Base-by-base conservation (phyloP, 495 filamentous ascomycete genomes). In the Echria macrotheca region DNA sequence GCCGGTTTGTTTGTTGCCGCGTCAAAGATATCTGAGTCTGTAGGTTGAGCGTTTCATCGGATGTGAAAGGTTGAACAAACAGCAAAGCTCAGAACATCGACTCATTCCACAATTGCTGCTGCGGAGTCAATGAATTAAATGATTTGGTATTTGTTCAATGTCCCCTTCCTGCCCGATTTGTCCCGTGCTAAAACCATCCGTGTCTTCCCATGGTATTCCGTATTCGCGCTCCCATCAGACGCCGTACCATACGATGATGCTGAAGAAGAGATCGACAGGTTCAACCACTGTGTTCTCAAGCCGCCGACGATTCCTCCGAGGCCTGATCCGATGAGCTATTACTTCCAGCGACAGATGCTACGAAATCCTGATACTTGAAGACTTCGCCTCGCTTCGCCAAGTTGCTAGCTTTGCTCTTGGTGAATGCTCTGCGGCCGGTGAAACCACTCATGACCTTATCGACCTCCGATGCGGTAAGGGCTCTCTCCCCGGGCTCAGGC, bases 401-500 rank as follows among this genome's bases (percentile, higher is more conserved):
- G n/a, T 67, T 70, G n/a, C 56, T 61, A 32, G 54, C 69, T 69
- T 64, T 71, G 50, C 54, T 68, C 53, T 78, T 80, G 38, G 73
- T 77, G 64, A 95, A 95, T 1, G 84, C 85, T 54, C 85, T 77
- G 43, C 89, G 76, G 3, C 86, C 89, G 19, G 80, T 86, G 68
- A 96, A 98, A 0, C 87, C 91, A 50, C 71, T 81, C 50, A 98
- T 67, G 12, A 94, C 83, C 59, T 80, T 81, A 57, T 96, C 89
- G 12, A 97, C 78, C 59, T 97, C 89, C 43, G 76, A 63, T 40
- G 85, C 82, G 1, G 80, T 86, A 63, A 96, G 66, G 4, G 75
- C 63, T 39, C 64, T 61, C 55, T 85, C 85, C 28, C 83, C 91
- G 1, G 77, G 72, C 51, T 91, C 89, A 2, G 87, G 86, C 9